Evolutionary conservation across 192 early-diverging fungal genomes (phyloP).

Genomic region (Cetraspora pellucida): DNA sequence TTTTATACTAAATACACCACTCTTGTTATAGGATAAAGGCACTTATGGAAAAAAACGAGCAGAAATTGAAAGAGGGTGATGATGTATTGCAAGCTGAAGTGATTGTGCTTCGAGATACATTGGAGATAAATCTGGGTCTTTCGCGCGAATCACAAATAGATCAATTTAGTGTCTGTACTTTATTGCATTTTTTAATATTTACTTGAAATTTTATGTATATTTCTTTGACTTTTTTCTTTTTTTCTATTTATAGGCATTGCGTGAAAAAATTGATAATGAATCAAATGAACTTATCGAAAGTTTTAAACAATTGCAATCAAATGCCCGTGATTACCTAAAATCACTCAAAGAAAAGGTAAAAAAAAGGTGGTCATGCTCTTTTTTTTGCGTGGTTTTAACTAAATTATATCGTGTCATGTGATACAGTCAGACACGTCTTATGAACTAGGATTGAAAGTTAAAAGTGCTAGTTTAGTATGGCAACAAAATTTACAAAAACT

Average conservation of each 20-base stretch:
- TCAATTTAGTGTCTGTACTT: not conserved
- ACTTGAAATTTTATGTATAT: not conserved
- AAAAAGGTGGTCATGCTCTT: not conserved
- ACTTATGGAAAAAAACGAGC: slow-evolving; percentile 36
- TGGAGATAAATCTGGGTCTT: slow-evolving; percentile 41
- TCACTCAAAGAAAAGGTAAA: slow-evolving; percentile 31
- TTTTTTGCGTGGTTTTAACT: not conserved
- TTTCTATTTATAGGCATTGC: slow-evolving; percentile 13
- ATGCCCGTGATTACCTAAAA: slow-evolving; percentile 18
- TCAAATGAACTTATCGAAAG: slow-evolving; percentile 36
- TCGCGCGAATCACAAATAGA: slow-evolving; percentile 23
- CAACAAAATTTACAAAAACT: slow-evolving; percentile 25
- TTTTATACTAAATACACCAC: not conserved
- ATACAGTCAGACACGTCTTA: slow-evolving; percentile 1
- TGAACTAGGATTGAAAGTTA: slow-evolving; percentile 12
- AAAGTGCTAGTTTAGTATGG: slow-evolving; percentile 28
- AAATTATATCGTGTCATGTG: not conserved
- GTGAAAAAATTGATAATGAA: slow-evolving; percentile 35
- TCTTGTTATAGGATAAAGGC: slow-evolving; percentile 33
- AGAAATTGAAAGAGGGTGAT: slow-evolving; percentile 32
- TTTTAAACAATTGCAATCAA: slow-evolving; percentile 26
- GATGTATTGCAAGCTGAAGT: slow-evolving; percentile 34
- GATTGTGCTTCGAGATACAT: slow-evolving; percentile 36
- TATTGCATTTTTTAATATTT: not conserved
- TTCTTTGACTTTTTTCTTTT: not conserved